These are phyloP conservation scores for Arctium minus DNA, from an alignment of 129 eudicot species.

Conservation along the genomic window DNA sequence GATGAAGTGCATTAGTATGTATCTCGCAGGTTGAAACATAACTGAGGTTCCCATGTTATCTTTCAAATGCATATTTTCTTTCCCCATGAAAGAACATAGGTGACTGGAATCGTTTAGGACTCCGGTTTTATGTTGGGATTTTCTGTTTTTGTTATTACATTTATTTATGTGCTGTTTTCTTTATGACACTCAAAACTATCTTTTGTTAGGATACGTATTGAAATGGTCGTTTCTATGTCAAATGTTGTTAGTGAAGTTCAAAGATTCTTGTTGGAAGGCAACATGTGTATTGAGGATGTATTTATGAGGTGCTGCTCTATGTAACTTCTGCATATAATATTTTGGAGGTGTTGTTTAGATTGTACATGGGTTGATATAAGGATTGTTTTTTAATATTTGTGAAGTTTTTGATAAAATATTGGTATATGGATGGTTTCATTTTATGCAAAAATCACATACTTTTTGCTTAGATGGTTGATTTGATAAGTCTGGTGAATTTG, in stretches of 20 bases:
- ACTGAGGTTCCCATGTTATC: not conserved
- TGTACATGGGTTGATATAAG: no score
- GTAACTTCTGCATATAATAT: no score
- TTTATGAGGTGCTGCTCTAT: no score
- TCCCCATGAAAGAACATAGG: not conserved
- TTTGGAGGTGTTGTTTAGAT: no score
- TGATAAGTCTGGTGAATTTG: no score
- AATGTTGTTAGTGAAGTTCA: constrained; percentile 80
- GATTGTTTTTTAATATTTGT: no score
- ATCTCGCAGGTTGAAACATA: constrained; percentile 71
- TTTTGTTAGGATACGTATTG: constrained; percentile 64
- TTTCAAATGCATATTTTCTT: constrained; percentile 5
- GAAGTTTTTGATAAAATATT: no score
- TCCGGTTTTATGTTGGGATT: not conserved
- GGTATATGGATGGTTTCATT: no score
- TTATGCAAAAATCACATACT: no score
- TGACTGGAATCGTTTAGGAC: not conserved
- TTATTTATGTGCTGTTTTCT: not conserved
- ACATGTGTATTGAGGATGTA: no score
- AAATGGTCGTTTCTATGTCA: constrained; percentile 71
- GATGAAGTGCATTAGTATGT: constrained; percentile 1
- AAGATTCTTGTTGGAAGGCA: no score
- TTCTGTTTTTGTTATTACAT: not conserved
- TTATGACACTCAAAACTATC: not conserved
- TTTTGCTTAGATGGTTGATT: no score